Evolutionary conservation across 2,329 filamentous ascomycete genomes (phyloP), one percentile per base, ranked within the genome.

Genomic region (Alternaria alternata): DNA sequence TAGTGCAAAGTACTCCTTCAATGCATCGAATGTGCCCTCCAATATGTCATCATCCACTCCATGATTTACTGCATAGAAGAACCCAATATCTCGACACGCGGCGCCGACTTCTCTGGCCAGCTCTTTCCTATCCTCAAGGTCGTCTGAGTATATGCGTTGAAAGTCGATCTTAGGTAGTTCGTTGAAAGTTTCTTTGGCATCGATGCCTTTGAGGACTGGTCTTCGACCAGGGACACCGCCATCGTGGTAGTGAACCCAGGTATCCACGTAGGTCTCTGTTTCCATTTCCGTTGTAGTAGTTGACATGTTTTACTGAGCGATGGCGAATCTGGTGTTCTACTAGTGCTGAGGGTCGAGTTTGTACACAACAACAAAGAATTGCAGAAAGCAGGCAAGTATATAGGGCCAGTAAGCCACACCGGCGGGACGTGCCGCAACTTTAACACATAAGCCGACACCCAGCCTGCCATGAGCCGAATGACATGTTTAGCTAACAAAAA

Each of bases 61-160:
- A 42, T 75, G 69, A 51, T 76, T 75, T 1, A 73, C 71, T 0
- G 73, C 73, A 53, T 75, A 75, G 53, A 77, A 76, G 64, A 77
- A 77, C 0, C 75, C 75, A 3, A 76, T 65, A 38, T 75, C 68
- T 44, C 71, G 66, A 61, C 74, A 78, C 2, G 76, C 76, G 18
- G 65, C 66, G 6, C 72, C 72, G 2, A 79, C 71, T 60, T 78
- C 71, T 9, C 57, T 62, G 2, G 71, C 72, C 16, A 77, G 43
- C 42, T 67, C 64, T 59, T 72, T 67, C 5, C 71, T 55, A 34
- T 75, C 72, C 3, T 63, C 61, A 1, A 75, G 24, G 0, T 65
- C 47, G 8, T 71, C 49, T 5, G 73, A 76, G 55, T 73, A 75
- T 32, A 75, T 69, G 4, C 73, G 70, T 8, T 52, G 63, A 26